These are phyloP conservation scores for Collybia nuda DNA, from an alignment of 768 basidiomycete species.

Conservation along the genomic window DNA sequence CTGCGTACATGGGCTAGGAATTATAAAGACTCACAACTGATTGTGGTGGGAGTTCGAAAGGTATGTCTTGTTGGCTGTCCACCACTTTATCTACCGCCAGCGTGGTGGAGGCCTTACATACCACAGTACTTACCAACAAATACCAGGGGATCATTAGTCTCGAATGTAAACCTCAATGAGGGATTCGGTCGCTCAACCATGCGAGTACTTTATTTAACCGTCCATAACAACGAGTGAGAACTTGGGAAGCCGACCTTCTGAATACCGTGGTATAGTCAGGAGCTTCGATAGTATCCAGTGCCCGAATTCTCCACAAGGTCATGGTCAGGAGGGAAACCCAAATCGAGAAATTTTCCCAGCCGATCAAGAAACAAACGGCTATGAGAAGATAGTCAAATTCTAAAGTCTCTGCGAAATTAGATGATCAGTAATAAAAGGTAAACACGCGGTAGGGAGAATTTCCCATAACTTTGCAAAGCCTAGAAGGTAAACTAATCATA, in stretches of 20 bases:
- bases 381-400: too few species aligned
- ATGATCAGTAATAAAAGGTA: too few species aligned
- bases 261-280: too few species aligned
- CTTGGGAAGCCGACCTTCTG: neutral
- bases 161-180: neutral
- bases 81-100: slow-evolving; percentile 1
- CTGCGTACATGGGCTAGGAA: neutral
- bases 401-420: too few species aligned
- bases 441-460: too few species aligned
- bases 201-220: neutral
- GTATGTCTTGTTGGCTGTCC: neutral
- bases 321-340: too few species aligned
- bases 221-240: neutral
- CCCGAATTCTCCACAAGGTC: too few species aligned
- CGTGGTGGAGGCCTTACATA: neutral
- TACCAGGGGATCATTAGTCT: neutral
- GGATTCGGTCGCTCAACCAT: neutral
- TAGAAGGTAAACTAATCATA: too few species aligned
- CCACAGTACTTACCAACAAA: slow-evolving; percentile 2
- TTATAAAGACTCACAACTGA: slow-evolving; percentile 24
- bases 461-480: too few species aligned
- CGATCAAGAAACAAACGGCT: too few species aligned
- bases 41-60: slow-evolving; percentile 22
- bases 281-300: too few species aligned
- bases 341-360: too few species aligned